phyloP scores from a whole-genome alignment of 2,329 filamentous ascomycete species.

The Ampelomyces quisqualis region DNA sequence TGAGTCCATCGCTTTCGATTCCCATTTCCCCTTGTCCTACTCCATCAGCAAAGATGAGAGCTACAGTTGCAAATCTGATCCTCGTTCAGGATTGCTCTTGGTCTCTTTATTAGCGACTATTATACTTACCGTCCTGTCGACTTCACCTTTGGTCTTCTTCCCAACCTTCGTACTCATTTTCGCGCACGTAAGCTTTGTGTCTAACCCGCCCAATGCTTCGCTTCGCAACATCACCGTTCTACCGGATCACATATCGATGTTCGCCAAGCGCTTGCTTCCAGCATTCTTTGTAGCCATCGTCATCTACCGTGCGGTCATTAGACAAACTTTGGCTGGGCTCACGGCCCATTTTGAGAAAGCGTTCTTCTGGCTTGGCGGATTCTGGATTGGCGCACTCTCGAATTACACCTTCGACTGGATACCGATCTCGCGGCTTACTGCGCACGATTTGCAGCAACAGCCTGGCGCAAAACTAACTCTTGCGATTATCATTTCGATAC shows the following conservation, averaged over 20 bases:
- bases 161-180: slow-evolving; percentile 78
- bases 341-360: slow-evolving; percentile 86
- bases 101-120: slow-evolving; percentile 75
- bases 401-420: slow-evolving; percentile 95
- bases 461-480: slow-evolving; percentile 84
- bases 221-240: slow-evolving; percentile 50
- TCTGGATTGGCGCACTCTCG: slow-evolving; percentile 86
- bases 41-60: slow-evolving; percentile 66
- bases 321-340: slow-evolving; percentile 68
- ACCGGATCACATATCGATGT: slow-evolving; percentile 54
- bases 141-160: slow-evolving; percentile 76
- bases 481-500: slow-evolving; percentile 69
- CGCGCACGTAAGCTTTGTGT: slow-evolving; percentile 82
- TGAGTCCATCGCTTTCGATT: slow-evolving; percentile 73
- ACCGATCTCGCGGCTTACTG: slow-evolving; percentile 83
- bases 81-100: slow-evolving; percentile 75
- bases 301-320: slow-evolving; percentile 79
- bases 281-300: slow-evolving; percentile 83
- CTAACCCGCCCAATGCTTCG: slow-evolving; percentile 72
- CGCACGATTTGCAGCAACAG: slow-evolving; percentile 82
- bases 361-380: slow-evolving; percentile 80
- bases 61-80: slow-evolving; percentile 66
- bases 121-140: slow-evolving; percentile 74
- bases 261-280: slow-evolving; percentile 79
- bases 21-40: slow-evolving; percentile 84